Percentiles rank a stretch among this genome's conserved stretches.
Evolutionary conservation across 805 yeast species (phyloP).

Genomic region (Saturnispora quitensis): DNA sequence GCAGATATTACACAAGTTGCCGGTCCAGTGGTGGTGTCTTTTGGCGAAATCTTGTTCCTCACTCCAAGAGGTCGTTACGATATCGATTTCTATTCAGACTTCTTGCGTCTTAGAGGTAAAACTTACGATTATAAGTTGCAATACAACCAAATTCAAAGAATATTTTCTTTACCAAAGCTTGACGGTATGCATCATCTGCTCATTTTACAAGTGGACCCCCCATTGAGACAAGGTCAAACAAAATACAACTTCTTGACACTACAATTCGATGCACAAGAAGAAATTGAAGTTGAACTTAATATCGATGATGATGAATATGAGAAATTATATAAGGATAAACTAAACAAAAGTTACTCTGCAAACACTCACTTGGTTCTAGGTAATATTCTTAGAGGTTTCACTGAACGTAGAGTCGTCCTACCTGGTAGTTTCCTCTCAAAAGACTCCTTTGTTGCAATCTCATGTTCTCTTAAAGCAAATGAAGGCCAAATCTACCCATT

Average conservation of each 20-base stretch:
- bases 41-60: conserved; percentile 80
- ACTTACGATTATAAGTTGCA: conserved; percentile 95
- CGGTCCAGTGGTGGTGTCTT: conserved; percentile 91
- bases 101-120: conserved; percentile 89
- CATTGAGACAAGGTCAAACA: conserved; percentile 96
- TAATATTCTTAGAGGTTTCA: conserved; percentile 81
- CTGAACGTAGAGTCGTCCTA: conserved; percentile 74
- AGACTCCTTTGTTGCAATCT: conserved; percentile 74
- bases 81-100: conserved; percentile 82
- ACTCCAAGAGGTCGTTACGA: conserved; percentile 99
- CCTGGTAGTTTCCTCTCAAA: conserved; percentile 78
- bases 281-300: conserved; percentile 81
- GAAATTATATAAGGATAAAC: conserved; percentile 61
- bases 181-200: conserved; percentile 87
- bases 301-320: conserved; percentile 75
- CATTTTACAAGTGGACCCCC: conserved; percentile 90
- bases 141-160: conserved; percentile 80
- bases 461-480: conserved; percentile 88
- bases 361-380: conserved; percentile 80
- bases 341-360: conserved; percentile 62
- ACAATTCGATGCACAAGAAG: conserved; percentile 87
- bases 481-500: conserved; percentile 93
- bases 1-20: conserved; percentile 93
- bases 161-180: conserved; percentile 87
- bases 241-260: conserved; percentile 86